phyloP scores from a whole-genome alignment of 352 stramenopile species.

The Phytopythium aichiense region DNA sequence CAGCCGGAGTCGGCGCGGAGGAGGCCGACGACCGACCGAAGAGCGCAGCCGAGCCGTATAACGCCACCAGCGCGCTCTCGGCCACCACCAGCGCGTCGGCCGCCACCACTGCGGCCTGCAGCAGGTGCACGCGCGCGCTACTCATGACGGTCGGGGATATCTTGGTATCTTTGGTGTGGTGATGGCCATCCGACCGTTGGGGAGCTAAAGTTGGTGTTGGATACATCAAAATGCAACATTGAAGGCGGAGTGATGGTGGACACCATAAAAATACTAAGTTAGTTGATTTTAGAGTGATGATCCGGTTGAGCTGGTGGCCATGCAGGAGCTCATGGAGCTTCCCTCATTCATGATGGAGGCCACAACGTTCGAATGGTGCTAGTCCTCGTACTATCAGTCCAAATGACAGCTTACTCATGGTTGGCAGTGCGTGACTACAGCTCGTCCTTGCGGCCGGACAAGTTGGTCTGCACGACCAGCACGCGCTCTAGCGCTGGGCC shows the following conservation, averaged over 20 bases:
- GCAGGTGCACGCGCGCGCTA: constrained; percentile 1
- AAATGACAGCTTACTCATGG: background rate
- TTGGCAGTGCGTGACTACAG: constrained; percentile 13
- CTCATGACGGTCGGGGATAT: background rate
- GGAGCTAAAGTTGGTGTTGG: too few relatives aligned
- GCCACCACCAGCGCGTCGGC: constrained; percentile 3
- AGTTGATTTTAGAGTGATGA: too few relatives aligned
- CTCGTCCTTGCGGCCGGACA: constrained; percentile 22
- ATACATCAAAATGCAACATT: too few relatives aligned
- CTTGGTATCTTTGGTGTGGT: background rate
- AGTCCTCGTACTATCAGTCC: background rate
- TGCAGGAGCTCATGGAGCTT: background rate
- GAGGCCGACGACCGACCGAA: background rate
- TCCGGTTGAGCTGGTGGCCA: background rate
- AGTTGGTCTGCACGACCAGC: constrained; percentile 6
- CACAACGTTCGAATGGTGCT: too few relatives aligned
- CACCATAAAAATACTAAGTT: too few relatives aligned
- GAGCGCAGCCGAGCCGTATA: background rate
- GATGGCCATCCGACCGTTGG: too few relatives aligned
- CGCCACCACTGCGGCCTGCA: background rate
- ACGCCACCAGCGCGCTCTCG: constrained; percentile 1
- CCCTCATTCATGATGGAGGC: too few relatives aligned
- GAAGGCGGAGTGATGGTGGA: too few relatives aligned
- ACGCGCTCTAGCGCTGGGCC: background rate
- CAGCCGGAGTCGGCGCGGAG: background rate